A percentile compares a stretch with the other conserved stretches of the same genome.
phyloP scores from a whole-genome alignment of 176 grass and related monocot genomes.

The Triticum turgidum region DNA sequence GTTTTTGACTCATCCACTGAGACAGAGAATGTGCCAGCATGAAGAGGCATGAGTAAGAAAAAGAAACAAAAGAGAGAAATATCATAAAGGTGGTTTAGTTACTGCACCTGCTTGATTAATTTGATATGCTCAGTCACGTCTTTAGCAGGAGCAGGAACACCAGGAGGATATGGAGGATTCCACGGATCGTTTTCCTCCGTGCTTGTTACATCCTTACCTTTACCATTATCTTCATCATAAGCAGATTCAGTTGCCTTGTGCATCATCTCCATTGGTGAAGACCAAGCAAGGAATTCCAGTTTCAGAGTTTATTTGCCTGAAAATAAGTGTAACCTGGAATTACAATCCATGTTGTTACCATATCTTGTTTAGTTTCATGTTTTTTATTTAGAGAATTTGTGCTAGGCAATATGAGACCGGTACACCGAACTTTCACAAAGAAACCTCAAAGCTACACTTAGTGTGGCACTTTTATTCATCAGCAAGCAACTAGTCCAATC shows the following conservation, averaged over 20 bases:
- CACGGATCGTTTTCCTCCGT: neutral
- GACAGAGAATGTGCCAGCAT: neutral
- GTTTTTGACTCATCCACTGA: neutral
- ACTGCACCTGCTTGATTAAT: neutral
- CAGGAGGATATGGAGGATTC: slow-evolving; percentile 9
- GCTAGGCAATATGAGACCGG: neutral
- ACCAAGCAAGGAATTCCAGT: neutral
- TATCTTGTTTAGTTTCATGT: neutral
- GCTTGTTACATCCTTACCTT: neutral
- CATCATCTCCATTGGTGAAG: neutral
- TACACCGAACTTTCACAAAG: neutral
- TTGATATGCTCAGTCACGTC: neutral
- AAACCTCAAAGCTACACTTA: neutral
- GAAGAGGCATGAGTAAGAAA: neutral
- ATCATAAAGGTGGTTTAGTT: neutral
- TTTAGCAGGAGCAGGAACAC: neutral
- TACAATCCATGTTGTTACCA: neutral
- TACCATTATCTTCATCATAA: neutral
- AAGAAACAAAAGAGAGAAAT: neutral
- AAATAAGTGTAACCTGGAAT: neutral
- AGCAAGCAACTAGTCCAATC: no score
- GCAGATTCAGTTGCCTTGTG: neutral
- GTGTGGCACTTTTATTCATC: neutral
- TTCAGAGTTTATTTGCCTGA: neutral
- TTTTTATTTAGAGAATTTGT: neutral